A percentile compares a stretch with the other conserved stretches of the same genome.
Conservation (phyloP, 495 filamentous ascomycete species). For the Xylaria acuta region DNA sequence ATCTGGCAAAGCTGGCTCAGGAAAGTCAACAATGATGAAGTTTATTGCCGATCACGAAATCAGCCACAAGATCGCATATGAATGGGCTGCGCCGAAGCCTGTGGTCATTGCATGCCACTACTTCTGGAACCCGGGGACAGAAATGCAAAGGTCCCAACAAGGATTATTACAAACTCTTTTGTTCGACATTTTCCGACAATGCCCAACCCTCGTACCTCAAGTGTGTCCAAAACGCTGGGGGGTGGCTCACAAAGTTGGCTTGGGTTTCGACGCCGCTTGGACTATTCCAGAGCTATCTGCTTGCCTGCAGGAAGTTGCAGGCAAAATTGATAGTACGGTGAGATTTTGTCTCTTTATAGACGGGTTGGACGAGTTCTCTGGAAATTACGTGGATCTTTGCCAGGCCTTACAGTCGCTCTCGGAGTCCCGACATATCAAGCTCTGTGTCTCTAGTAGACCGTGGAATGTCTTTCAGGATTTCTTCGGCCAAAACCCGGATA, state of each 20-base stretch:
- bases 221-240: not conserved
- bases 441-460: conserved; percentile 1
- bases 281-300: not conserved
- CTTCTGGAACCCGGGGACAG: not conserved
- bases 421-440: not conserved
- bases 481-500: not conserved
- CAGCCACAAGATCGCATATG: not conserved
- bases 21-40: conserved; percentile 6
- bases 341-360: not conserved
- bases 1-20: not conserved
- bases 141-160: not conserved
- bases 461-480: conserved; percentile 3
- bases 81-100: not conserved
- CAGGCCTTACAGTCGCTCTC: not conserved
- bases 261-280: not conserved
- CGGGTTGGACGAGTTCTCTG: not conserved
- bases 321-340: not conserved
- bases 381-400: not conserved
- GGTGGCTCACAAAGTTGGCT: not conserved
- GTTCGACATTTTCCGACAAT: not conserved
- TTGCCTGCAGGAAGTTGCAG: not conserved
- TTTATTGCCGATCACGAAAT: not conserved
- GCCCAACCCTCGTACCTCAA: not conserved
- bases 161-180: not conserved
- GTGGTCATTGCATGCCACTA: not conserved